These are phyloP conservation scores for Ustulina deusta DNA, from an alignment of 2,329 filamentous ascomycete species.

Conservation along the genomic window DNA sequence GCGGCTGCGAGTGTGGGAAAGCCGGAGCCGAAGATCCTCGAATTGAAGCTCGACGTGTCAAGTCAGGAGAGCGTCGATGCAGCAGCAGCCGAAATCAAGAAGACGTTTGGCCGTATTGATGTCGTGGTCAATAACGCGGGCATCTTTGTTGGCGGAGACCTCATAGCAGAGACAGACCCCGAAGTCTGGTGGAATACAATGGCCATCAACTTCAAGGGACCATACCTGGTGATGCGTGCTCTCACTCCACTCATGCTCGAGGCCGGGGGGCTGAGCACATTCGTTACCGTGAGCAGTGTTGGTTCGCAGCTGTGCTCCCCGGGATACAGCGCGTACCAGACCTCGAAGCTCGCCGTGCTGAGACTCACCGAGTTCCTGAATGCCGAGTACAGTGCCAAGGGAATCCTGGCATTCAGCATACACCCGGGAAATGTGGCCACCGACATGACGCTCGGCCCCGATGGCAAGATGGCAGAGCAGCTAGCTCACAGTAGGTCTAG, in stretches of 20 bases:
- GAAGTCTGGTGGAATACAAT: conserved; percentile 56
- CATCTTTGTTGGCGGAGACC: conserved; percentile 7
- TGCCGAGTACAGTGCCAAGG: conserved; percentile 56
- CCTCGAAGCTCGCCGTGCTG: conserved; percentile 59
- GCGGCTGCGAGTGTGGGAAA: conserved; percentile 45
- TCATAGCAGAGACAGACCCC: conserved; percentile 48
- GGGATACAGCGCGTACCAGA: conserved; percentile 56
- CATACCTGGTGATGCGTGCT: conserved; percentile 58
- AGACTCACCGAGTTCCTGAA: conserved; percentile 60
- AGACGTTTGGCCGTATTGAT: conserved; percentile 51
- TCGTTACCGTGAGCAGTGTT: conserved; percentile 59
- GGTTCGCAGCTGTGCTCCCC: conserved; percentile 51
- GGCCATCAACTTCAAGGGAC: conserved; percentile 62
- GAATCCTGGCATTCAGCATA: conserved; percentile 56
- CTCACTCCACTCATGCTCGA: conserved; percentile 58
- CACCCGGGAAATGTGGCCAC: conserved; percentile 59
- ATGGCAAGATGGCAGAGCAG: conserved; percentile 15
- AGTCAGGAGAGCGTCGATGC: conserved; percentile 50
- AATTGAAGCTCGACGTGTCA: conserved; percentile 52
- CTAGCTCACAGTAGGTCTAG: conserved; percentile 38
- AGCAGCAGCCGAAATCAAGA: conserved; percentile 48
- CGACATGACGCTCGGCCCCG: conserved; percentile 45
- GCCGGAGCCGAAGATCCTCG: conserved; percentile 48
- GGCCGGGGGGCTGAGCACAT: conserved; percentile 49
- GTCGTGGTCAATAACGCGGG: conserved; percentile 54